Evolutionary conservation across 441 rosid genomes (phyloP).

Genomic region (Brassica balearica): DNA sequence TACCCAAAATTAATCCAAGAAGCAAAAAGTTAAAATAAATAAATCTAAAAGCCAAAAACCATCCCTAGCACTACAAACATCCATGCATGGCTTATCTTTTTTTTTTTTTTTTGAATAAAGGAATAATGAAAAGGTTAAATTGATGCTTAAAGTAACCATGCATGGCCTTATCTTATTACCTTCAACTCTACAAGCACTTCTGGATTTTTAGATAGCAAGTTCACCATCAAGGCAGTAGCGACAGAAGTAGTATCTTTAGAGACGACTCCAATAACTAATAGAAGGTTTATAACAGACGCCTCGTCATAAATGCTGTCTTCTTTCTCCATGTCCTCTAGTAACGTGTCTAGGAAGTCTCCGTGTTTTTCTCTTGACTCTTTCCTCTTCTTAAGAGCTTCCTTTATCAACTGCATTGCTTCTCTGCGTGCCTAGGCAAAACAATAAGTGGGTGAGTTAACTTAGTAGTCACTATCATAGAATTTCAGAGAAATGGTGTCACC

Average conservation of each 20-base stretch:
- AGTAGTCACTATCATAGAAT: not conserved
- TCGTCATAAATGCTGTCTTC: not conserved
- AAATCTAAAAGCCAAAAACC: not conserved
- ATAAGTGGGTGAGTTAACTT: not conserved
- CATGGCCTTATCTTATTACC: slow-evolving; percentile 13
- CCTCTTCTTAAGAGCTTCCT: slow-evolving; percentile 5
- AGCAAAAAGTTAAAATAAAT: not conserved
- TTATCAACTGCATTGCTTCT: slow-evolving; percentile 2
- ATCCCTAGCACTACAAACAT: not conserved
- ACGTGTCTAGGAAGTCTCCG: slow-evolving; percentile 13
- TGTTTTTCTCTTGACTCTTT: slow-evolving; percentile 18
- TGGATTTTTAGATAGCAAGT: slow-evolving; percentile 20
- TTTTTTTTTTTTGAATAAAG: too few relatives aligned
- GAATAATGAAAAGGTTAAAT: too few relatives aligned
- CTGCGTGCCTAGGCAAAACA: not conserved
- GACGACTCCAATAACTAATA: not conserved
- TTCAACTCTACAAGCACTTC: slow-evolving; percentile 23
- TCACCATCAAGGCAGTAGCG: not conserved
- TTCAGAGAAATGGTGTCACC: not conserved
- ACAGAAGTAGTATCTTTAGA: slow-evolving; percentile 5
- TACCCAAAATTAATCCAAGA: not conserved
- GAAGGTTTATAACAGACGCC: not conserved
- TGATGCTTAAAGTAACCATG: too few relatives aligned
- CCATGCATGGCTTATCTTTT: not conserved
- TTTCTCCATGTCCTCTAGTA: slow-evolving; percentile 30